A percentile compares a stretch with the other conserved stretches of the same genome.
Evolutionary conservation across 768 basidiomycete species (phyloP).

Genomic region (Boletus rufocinnamomeus): DNA sequence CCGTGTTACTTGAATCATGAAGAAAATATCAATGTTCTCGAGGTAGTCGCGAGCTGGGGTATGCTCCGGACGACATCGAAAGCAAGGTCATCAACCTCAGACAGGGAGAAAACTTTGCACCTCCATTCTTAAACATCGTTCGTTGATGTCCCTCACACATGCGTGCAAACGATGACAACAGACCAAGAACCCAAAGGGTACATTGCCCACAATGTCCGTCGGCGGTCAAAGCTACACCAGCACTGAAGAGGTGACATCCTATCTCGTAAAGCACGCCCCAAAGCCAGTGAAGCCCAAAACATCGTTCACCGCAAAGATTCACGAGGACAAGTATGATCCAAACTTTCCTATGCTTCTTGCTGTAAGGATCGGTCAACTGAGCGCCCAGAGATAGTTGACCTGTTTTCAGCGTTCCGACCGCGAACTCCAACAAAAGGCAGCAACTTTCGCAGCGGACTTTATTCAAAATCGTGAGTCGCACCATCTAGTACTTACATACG

Average conservation of each 20-base stretch:
- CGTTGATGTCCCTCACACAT: neutral
- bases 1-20: no score
- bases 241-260: slow-evolving; percentile 43
- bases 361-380: slow-evolving; percentile 28
- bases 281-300: slow-evolving; percentile 38
- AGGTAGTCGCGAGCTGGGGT: slow-evolving; percentile 47
- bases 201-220: slow-evolving; percentile 44
- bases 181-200: slow-evolving; percentile 45
- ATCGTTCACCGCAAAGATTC: slow-evolving; percentile 41
- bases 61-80: slow-evolving; percentile 38
- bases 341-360: slow-evolving; percentile 50
- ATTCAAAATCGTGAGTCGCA: slow-evolving; percentile 42
- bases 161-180: neutral
- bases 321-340: slow-evolving; percentile 49
- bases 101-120: slow-evolving; percentile 50
- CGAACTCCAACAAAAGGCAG: slow-evolving; percentile 43
- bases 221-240: slow-evolving; percentile 40
- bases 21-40: neutral
- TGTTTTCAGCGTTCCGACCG: slow-evolving; percentile 44
- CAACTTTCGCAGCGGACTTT: slow-evolving; percentile 38
- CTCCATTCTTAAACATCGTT: slow-evolving; percentile 46
- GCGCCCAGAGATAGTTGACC: neutral
- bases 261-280: slow-evolving; percentile 43
- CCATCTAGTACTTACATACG: neutral
- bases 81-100: slow-evolving; percentile 41